Evolutionary conservation across 2,329 filamentous ascomycete species (phyloP).

Genomic region (Dactylellina parvicollis): DNA sequence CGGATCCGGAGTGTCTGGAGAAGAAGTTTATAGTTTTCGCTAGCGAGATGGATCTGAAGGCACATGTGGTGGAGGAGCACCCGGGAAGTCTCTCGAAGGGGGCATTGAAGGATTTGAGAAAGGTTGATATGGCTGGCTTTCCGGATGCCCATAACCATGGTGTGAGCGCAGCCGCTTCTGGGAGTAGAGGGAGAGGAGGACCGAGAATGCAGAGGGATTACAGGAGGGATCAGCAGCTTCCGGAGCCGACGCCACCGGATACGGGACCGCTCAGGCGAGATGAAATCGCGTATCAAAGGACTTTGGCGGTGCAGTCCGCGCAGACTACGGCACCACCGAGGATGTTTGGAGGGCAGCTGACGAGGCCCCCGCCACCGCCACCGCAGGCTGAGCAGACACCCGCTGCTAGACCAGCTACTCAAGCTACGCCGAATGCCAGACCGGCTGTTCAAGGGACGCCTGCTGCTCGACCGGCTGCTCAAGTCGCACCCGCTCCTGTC

Average conservation of each 20-base stretch:
- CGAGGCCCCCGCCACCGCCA: conserved; percentile 60
- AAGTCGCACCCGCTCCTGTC: conserved; percentile 20
- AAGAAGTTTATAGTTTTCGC: conserved; percentile 99
- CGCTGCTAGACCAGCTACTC: conserved; percentile 54
- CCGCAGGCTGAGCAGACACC: conserved; percentile 53
- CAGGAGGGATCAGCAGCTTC: conserved; percentile 83
- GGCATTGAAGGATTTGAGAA: conserved; percentile 79
- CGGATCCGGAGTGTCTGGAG: conserved; percentile 86
- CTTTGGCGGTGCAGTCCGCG: conserved; percentile 88
- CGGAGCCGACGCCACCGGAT: conserved; percentile 76
- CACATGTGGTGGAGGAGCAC: conserved; percentile 86
- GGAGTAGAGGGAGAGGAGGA: conserved; percentile 64
- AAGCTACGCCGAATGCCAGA: too few species aligned
- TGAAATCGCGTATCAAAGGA: conserved; percentile 88
- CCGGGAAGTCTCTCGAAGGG: conserved; percentile 83
- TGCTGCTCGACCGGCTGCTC: conserved; percentile 47
- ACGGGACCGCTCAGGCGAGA: conserved; percentile 69
- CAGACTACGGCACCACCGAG: conserved; percentile 77
- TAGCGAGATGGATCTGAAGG: conserved; percentile 92
- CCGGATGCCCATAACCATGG: conserved; percentile 77
- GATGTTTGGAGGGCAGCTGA: conserved; percentile 81
- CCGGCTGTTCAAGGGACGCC: conserved; percentile 58
- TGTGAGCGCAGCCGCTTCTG: conserved; percentile 69
- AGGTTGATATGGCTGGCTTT: conserved; percentile 88
- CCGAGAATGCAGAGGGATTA: conserved; percentile 63